Conservation (phyloP, 305 asterid species). For the Fraxinus baroniana region DNA sequence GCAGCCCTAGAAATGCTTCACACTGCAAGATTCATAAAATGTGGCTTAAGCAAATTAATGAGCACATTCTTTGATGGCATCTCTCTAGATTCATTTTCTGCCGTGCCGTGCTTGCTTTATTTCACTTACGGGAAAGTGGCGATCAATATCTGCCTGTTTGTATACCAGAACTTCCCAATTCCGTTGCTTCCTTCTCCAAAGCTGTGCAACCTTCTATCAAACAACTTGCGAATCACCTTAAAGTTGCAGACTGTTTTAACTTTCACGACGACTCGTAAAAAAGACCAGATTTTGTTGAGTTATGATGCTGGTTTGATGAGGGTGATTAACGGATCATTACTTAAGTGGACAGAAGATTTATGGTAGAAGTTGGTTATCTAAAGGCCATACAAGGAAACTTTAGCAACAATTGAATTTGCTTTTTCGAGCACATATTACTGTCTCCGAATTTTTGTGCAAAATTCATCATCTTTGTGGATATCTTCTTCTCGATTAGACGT, state of each 20-base stretch:
- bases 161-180: constrained; percentile 73
- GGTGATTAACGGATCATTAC: not conserved
- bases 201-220: constrained; percentile 57
- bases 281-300: constrained; percentile 12
- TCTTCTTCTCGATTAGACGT: not conserved
- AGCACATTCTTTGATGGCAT: constrained; percentile 10
- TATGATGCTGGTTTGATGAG: not conserved
- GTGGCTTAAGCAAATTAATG: constrained; percentile 16
- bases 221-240: constrained; percentile 63
- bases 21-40: not conserved
- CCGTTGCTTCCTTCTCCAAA: constrained; percentile 57
- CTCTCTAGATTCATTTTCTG: constrained; percentile 84
- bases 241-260: constrained; percentile 60
- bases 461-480: not conserved
- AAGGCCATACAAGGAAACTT: not conserved
- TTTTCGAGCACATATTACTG: not conserved
- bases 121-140: constrained; percentile 45
- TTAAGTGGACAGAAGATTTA: constrained; percentile 13
- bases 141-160: constrained; percentile 65
- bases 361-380: not conserved
- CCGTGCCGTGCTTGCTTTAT: constrained; percentile 72
- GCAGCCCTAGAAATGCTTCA: not conserved
- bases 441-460: not conserved
- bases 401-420: not conserved
- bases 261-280: constrained; percentile 23